Conservation (phyloP, 345 rosid species). For the Rhizophora mangle region DNA sequence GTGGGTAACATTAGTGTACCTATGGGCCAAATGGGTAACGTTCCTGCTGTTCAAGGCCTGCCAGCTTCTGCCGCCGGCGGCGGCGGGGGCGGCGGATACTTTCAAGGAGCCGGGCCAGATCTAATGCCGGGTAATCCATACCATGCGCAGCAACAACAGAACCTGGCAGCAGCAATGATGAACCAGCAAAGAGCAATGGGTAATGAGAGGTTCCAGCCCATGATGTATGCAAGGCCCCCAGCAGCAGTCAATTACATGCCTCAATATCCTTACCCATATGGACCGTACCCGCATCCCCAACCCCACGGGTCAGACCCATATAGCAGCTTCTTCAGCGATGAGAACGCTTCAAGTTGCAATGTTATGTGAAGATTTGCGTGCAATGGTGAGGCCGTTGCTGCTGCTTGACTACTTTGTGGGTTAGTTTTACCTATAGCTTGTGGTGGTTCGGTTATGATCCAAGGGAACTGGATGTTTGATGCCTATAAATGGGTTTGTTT, state of each 20-base stretch:
- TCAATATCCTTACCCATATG: conserved; percentile 51
- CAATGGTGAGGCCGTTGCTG: too few species aligned
- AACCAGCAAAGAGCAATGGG: conserved; percentile 86
- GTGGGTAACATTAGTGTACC: conserved; percentile 43
- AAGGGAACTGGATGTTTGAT: conserved; percentile 26
- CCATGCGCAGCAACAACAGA: conserved; percentile 43
- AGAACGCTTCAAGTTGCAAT: conserved; percentile 84
- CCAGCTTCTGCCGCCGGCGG: conserved; percentile 48
- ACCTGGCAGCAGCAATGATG: conserved; percentile 73
- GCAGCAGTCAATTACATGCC: conserved; percentile 84
- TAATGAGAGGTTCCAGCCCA: conserved; percentile 79
- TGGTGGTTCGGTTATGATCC: conserved; percentile 12
- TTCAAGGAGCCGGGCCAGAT: conserved; percentile 63
- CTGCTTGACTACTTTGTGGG: background rate
- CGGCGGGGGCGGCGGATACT: conserved; percentile 33
- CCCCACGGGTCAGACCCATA: conserved; percentile 36
- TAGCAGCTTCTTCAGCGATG: conserved; percentile 71
- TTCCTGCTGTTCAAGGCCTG: conserved; percentile 71
- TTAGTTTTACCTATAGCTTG: conserved; percentile 13
- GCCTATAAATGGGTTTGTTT: conserved; percentile 44
- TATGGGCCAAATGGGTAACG: too few species aligned
- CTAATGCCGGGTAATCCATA: conserved; percentile 68
- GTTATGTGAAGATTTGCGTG: conserved; percentile 54
- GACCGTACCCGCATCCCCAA: conserved; percentile 44
- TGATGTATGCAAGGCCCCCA: conserved; percentile 88